phyloP scores from a whole-genome alignment of 148 eudicot species.

The Fagopyrum esculentum region DNA sequence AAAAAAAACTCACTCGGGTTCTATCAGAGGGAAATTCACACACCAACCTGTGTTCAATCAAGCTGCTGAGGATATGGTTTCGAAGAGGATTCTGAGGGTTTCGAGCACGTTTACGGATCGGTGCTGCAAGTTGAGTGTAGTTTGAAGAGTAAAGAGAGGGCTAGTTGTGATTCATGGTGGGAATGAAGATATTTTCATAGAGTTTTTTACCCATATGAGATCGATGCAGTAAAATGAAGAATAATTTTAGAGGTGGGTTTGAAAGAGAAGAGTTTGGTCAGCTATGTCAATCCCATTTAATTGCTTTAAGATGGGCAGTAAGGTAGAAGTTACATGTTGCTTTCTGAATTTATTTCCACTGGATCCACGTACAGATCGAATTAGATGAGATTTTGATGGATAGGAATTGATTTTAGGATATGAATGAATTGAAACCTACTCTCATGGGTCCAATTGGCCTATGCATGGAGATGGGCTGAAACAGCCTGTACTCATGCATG shows the following conservation, averaged over 20 bases:
- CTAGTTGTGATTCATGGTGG: background rate
- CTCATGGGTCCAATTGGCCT: no score
- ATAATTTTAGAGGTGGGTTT: background rate
- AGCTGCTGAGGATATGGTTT: slow-evolving; percentile 53
- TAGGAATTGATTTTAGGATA: no score
- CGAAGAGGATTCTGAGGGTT: slow-evolving; percentile 72
- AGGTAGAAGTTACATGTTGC: background rate
- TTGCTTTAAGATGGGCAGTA: background rate
- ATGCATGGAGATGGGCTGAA: no score
- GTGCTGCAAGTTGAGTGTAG: no score
- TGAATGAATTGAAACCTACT: no score
- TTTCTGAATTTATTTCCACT: background rate
- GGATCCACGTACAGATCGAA: background rate
- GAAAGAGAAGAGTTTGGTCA: background rate
- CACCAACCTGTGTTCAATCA: background rate
- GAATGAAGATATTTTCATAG: background rate
- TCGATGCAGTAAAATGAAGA: background rate
- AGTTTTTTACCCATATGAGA: background rate
- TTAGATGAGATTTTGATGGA: no score
- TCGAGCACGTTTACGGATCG: no score
- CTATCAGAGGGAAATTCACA: background rate
- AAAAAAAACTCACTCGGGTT: background rate
- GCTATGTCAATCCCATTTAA: background rate
- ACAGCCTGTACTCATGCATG: no score
- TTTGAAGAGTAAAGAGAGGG: no score